These are phyloP conservation scores for Fusarium stilboides DNA, from an alignment of 2,329 filamentous ascomycete genomes.

Conservation along the genomic window DNA sequence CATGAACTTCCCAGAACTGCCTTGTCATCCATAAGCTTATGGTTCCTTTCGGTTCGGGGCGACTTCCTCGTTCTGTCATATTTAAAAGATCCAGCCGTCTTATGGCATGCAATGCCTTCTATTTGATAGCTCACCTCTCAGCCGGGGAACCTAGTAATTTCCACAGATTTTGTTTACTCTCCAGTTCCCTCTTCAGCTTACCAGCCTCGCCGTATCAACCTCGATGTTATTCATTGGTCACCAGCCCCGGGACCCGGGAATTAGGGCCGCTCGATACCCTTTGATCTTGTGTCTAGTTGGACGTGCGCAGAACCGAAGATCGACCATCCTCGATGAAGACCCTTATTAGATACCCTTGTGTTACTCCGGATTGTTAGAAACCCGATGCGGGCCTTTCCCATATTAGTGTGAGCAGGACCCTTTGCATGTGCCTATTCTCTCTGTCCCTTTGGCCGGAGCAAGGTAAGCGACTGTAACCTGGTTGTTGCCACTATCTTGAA, in stretches of 20 bases:
- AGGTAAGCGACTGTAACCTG: conserved; percentile 31
- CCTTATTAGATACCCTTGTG: not conserved
- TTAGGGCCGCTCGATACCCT: not conserved
- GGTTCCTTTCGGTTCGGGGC: conserved; percentile 34
- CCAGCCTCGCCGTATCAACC: conserved; percentile 30
- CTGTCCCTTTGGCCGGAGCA: conserved; percentile 9
- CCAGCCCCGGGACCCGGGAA: not conserved
- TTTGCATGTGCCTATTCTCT: conserved; percentile 18
- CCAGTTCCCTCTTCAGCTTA: conserved; percentile 9
- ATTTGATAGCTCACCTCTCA: conserved; percentile 11
- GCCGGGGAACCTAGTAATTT: conserved; percentile 13
- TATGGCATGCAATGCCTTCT: conserved; percentile 19
- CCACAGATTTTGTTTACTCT: conserved; percentile 17
- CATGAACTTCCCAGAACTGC: conserved; percentile 2
- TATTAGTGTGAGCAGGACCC: not conserved
- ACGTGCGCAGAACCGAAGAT: not conserved
- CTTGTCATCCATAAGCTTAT: conserved; percentile 21
- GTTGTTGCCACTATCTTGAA: conserved; percentile 33
- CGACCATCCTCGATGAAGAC: not conserved
- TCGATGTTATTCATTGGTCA: conserved; percentile 24
- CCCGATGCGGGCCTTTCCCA: conserved; percentile 11
- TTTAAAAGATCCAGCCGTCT: conserved; percentile 18
- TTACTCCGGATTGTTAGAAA: conserved; percentile 16
- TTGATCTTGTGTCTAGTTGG: not conserved
- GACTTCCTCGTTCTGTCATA: conserved; percentile 19